Conservation (phyloP, 2,329 filamentous ascomycete genomes). For the Ceratocystis colombiana region DNA sequence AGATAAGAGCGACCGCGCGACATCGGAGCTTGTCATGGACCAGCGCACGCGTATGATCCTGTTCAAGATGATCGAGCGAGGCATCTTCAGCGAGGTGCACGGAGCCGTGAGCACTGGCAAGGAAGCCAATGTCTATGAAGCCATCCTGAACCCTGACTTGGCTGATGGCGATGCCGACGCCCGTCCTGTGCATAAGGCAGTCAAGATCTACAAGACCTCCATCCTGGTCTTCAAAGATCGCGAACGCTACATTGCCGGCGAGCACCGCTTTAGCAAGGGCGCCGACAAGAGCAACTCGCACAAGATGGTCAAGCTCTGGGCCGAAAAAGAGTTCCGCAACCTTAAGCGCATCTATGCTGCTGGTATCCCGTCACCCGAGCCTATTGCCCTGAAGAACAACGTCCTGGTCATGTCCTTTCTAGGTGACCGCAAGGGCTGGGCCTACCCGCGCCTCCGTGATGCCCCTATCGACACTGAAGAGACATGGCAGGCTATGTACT, state of each 20-base stretch:
- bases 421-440: conserved; percentile 74
- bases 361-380: conserved; percentile 83
- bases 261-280: conserved; percentile 81
- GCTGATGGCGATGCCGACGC: conserved; percentile 45
- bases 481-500: conserved; percentile 69
- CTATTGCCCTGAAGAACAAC: conserved; percentile 80
- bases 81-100: conserved; percentile 81
- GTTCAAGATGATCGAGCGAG: conserved; percentile 88
- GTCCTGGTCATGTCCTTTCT: conserved; percentile 93
- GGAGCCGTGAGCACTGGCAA: conserved; percentile 95
- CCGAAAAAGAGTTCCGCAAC: conserved; percentile 96
- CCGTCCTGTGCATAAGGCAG: conserved; percentile 62
- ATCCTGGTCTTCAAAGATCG: conserved; percentile 97
- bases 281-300: conserved; percentile 92
- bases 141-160: conserved; percentile 53
- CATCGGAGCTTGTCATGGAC: conserved; percentile 88
- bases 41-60: conserved; percentile 91
- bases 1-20: conserved; percentile 88
- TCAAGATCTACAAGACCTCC: conserved; percentile 98
- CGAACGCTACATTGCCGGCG: conserved; percentile 88
- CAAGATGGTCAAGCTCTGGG: conserved; percentile 97
- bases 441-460: conserved; percentile 81
- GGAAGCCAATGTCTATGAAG: conserved; percentile 96
- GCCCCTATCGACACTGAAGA: conserved; percentile 63
- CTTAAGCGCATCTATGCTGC: conserved; percentile 71